phyloP scores from a whole-genome alignment of 2,329 filamentous ascomycete species.

The Fusarium xylarioides region DNA sequence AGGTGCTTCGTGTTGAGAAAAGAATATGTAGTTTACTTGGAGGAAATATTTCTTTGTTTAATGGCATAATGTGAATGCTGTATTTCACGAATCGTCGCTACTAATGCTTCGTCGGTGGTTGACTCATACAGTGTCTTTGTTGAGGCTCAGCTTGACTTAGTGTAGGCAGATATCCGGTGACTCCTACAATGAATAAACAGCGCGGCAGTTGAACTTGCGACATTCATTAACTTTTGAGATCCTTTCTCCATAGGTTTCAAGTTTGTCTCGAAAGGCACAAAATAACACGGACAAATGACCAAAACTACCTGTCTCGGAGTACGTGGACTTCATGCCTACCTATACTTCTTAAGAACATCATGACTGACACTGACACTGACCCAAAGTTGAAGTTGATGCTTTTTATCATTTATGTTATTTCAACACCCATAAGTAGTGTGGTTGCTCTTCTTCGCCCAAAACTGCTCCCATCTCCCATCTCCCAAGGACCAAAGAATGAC shows the following conservation, averaged over 20 bases:
- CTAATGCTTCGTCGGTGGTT: neutral
- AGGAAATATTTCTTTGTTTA: neutral
- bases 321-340: neutral
- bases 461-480: neutral
- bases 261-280: neutral
- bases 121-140: conserved; percentile 6
- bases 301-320: neutral
- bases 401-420: neutral
- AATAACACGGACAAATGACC: neutral
- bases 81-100: neutral
- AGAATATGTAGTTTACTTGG: no score
- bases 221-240: neutral
- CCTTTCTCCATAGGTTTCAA: neutral
- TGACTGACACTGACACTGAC: neutral
- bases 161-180: neutral
- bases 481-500: neutral
- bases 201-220: neutral
- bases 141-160: neutral
- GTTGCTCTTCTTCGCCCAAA: neutral
- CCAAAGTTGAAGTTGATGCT: neutral
- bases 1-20: neutral
- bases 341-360: neutral
- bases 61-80: neutral
- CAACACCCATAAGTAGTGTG: neutral
- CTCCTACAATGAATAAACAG: neutral